Evolutionary conservation across 352 stramenopile genomes (phyloP), one percentile per base, ranked within the genome.

Genomic region (Pythium vanterpoolii): DNA sequence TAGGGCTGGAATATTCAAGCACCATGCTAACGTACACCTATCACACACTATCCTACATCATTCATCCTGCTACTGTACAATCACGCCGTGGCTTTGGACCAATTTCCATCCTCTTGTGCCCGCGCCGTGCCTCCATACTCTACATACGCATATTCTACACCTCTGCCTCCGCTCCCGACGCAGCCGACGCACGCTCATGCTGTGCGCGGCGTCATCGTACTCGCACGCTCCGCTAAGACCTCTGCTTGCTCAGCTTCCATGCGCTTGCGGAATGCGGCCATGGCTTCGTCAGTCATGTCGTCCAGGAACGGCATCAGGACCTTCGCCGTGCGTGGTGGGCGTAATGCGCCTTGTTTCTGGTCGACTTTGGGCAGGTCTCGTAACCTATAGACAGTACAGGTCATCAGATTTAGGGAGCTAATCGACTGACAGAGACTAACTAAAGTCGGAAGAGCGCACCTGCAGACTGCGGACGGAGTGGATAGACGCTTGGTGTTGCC

Each of bases 241-340:
- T 45, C 50, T 16, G 40, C 53, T 19, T 62, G 38, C 16, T 71
- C 64, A 1, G n/a, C 39, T 21, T 70, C 60, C 36, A 76, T 51
- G 1, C 46, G 64, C 58, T 66, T 65, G 13, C 51, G 62, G 24
- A 70, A 62, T 30, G 44, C 62, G n/a, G 42, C 45, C 55, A 70
- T 58, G 1, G 49, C 62, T 18, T 61, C 69, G 30, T 71, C 55
- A 18, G 47, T 68, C 43, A 62, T 63, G 10, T 72, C 69, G 19
- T 76, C 66, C 43, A 60, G 5, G 23, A 76, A 72, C 19, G 69
- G 69, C 57, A 74, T 62, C 34, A 56, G 49, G 19, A 63, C 42
- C 48, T 73, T 66, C 28, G 60, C 48, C 24, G 53, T 38, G 18
- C 62, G 57, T 14, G 62, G 56, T 24, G 39, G 38, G 21, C 54